A percentile compares a stretch with the other conserved stretches of the same genome.
These are phyloP conservation scores for Kingdonia uniflora DNA, from an alignment of 164 flowering plant species.

Conservation along the genomic window DNA sequence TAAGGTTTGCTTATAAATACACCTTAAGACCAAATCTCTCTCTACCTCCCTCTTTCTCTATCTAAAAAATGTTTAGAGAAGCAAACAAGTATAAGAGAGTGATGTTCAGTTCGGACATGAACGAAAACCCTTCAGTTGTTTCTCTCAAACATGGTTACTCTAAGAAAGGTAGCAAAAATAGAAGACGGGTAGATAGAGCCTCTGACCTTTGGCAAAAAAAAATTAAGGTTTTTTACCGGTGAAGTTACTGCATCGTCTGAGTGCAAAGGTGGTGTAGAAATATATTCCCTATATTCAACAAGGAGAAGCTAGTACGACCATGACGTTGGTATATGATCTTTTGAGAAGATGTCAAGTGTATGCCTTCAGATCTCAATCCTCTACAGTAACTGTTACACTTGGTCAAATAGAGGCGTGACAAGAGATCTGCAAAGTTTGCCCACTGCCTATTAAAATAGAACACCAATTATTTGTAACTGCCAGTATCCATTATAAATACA, in stretches of 20 bases:
- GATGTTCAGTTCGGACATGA: constrained; percentile 20
- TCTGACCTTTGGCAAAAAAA: constrained; percentile 20
- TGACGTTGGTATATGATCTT: too few relatives aligned
- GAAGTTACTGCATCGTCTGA: constrained; percentile 25
- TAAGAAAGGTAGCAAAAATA: constrained; percentile 11
- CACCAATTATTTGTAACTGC: too few relatives aligned
- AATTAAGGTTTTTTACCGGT: constrained; percentile 20
- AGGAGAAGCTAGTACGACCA: too few relatives aligned
- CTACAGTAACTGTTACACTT: too few relatives aligned
- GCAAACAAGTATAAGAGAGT: constrained; percentile 16
- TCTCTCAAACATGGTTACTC: constrained; percentile 16
- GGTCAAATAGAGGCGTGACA: too few relatives aligned
- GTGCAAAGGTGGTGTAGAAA: constrained; percentile 32
- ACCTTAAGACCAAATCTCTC: neutral
- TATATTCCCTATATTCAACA: too few relatives aligned
- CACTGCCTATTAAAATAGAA: too few relatives aligned
- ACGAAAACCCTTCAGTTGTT: constrained; percentile 15
- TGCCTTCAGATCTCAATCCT: too few relatives aligned
- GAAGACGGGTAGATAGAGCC: constrained; percentile 16
- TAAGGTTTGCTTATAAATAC: constrained; percentile 13
- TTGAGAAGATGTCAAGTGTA: too few relatives aligned
- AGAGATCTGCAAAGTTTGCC: too few relatives aligned
- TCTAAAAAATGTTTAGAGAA: constrained; percentile 28
- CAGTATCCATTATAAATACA: too few relatives aligned
- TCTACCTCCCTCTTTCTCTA: neutral